These are phyloP conservation scores for Colletotrichum acutatum DNA, from an alignment of 2,329 filamentous ascomycete genomes.

Conservation along the genomic window DNA sequence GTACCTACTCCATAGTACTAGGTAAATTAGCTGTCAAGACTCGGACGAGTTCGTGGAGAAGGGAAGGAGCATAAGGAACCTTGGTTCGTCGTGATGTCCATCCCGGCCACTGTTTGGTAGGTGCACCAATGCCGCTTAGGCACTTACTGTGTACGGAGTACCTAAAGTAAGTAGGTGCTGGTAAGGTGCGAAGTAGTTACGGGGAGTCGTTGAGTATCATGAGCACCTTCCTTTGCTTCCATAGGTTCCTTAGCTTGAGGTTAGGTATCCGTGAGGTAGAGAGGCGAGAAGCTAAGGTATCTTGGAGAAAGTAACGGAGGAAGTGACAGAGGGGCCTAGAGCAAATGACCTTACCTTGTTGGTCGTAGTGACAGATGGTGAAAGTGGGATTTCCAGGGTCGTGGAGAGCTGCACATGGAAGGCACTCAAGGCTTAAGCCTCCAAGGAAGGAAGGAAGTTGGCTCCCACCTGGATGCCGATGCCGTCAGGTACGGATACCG, in stretches of 20 bases:
- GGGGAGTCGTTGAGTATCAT: background rate
- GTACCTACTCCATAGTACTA: no score
- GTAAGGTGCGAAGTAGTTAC: background rate
- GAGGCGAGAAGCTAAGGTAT: no score
- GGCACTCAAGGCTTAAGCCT: no score
- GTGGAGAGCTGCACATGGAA: constrained; percentile 13
- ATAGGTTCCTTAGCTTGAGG: background rate
- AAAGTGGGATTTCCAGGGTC: constrained; percentile 23
- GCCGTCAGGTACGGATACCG: background rate
- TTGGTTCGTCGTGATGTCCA: constrained; percentile 10
- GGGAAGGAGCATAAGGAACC: background rate
- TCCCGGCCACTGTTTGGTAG: background rate
- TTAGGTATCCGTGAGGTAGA: no score
- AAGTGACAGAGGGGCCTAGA: background rate
- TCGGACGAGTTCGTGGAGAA: constrained; percentile 17
- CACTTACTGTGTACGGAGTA: no score
- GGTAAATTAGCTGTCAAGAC: background rate
- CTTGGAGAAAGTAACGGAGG: background rate
- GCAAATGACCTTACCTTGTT: background rate
- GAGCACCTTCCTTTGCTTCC: background rate
- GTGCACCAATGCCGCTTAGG: constrained; percentile 3
- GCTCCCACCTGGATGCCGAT: background rate
- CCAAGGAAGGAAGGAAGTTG: background rate
- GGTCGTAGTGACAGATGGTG: background rate
- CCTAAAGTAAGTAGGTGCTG: background rate